Percentiles rank a stretch among this genome's conserved stretches.
Conservation (phyloP, 768 basidiomycete species). For the Mycena latifolia region DNA sequence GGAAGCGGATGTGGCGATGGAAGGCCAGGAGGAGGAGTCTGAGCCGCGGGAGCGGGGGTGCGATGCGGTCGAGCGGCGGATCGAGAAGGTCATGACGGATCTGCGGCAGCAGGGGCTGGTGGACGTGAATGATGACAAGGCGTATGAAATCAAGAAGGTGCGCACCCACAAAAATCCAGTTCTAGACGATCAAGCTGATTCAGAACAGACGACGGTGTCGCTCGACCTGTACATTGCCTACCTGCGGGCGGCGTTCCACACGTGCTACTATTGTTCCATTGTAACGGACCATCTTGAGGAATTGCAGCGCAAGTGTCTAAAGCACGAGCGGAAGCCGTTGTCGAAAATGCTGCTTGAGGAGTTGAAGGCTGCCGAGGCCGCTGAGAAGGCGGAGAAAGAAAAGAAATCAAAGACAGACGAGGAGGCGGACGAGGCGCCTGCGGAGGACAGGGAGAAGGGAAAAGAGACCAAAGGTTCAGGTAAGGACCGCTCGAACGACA, state of each 20-base stretch:
- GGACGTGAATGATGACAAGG: conserved; percentile 73
- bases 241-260: conserved; percentile 91
- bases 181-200: conserved; percentile 36
- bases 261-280: conserved; percentile 98
- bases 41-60: conserved; percentile 77
- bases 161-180: conserved; percentile 39
- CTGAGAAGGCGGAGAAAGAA: conserved; percentile 62
- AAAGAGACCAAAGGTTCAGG: conserved; percentile 43
- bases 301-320: conserved; percentile 93
- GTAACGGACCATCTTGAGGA: conserved; percentile 95
- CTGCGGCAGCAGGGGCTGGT: conserved; percentile 74
- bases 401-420: conserved; percentile 58
- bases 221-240: conserved; percentile 96
- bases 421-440: conserved; percentile 46
- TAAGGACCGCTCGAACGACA: conserved; percentile 45
- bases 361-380: conserved; percentile 64
- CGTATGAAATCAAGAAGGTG: conserved; percentile 80
- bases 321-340: conserved; percentile 87
- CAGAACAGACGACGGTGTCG: conserved; percentile 75
- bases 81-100: conserved; percentile 81
- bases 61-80: conserved; percentile 84
- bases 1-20: conserved; percentile 40
- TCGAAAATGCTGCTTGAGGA: conserved; percentile 73
- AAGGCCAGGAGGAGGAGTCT: conserved; percentile 57
- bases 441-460: conserved; percentile 53